phyloP scores from a whole-genome alignment of 1,139 yeast species.

The Suhomyces chickasaworum region DNA sequence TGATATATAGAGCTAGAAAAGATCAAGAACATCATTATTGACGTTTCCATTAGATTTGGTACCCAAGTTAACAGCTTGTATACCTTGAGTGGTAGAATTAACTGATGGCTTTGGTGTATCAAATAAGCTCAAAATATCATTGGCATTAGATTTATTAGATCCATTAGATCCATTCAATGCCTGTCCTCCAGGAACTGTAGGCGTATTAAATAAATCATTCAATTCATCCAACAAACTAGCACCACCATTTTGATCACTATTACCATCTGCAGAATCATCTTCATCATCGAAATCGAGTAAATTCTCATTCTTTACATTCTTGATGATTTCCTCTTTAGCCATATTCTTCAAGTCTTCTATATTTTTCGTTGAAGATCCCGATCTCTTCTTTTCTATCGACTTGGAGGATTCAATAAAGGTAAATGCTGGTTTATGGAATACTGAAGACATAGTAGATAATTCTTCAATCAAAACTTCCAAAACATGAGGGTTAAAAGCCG shows the following conservation, averaged over 20 bases:
- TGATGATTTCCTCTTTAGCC: conserved; percentile 77
- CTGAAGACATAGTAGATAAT: conserved; percentile 83
- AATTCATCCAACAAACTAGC: conserved; percentile 59
- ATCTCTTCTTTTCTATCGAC: conserved; percentile 25
- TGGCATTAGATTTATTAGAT: conserved; percentile 24
- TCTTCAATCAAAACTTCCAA: conserved; percentile 72
- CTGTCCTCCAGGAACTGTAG: conserved; percentile 22
- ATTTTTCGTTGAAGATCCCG: conserved; percentile 16
- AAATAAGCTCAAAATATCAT: conserved; percentile 50
- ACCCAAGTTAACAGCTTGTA: conserved; percentile 27
- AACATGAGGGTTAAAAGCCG: conserved; percentile 66
- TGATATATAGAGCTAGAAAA: conserved; percentile 39
- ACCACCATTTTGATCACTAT: conserved; percentile 20
- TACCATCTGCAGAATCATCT: conserved; percentile 26
- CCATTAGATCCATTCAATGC: conserved; percentile 13
- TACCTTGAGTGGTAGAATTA: conserved; percentile 21
- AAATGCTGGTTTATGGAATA: conserved; percentile 81
- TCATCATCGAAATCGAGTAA: conserved; percentile 74
- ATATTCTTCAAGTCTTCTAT: conserved; percentile 76
- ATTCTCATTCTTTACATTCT: conserved; percentile 72
- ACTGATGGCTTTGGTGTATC: conserved; percentile 20
- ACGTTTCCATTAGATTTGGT: conserved; percentile 14
- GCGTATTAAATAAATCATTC: conserved; percentile 61
- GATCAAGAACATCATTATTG: conserved; percentile 56
- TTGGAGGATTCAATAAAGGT: conserved; percentile 57